Conservation (phyloP, 805 yeast species). For the Candida koratica region DNA sequence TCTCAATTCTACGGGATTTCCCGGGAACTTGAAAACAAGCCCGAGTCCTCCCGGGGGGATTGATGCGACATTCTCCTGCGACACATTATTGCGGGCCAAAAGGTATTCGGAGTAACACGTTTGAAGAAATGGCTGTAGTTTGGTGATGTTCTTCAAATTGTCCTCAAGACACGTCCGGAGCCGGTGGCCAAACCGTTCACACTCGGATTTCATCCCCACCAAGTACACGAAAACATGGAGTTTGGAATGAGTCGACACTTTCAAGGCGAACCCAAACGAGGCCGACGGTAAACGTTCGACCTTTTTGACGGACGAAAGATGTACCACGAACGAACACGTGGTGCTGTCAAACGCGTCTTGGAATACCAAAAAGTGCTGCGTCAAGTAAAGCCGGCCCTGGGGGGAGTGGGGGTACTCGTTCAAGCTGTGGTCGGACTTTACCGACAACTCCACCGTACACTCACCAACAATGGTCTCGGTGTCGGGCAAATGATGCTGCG, state of each 20-base stretch:
- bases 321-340: constrained; percentile 65
- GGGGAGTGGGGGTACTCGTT: constrained; percentile 23
- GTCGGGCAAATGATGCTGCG: constrained; percentile 66
- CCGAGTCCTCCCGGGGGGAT: constrained; percentile 88
- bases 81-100: constrained; percentile 53
- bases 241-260: constrained; percentile 65
- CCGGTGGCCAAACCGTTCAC: constrained; percentile 73
- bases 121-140: constrained; percentile 59
- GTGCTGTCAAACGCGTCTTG: constrained; percentile 65
- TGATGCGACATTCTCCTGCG: constrained; percentile 38
- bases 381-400: constrained; percentile 66
- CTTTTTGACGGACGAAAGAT: constrained; percentile 72
- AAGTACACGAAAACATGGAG: constrained; percentile 63
- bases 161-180: constrained; percentile 59
- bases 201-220: constrained; percentile 71
- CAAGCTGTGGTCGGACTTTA: constrained; percentile 19
- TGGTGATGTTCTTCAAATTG: constrained; percentile 59
- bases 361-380: constrained; percentile 74
- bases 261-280: constrained; percentile 72
- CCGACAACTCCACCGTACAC: constrained; percentile 55
- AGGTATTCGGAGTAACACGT: constrained; percentile 84
- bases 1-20: constrained; percentile 69
- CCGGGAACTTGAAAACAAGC: constrained; percentile 79
- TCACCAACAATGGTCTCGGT: constrained; percentile 64
- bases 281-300: constrained; percentile 82